Evolutionary conservation across 2,329 filamentous ascomycete genomes (phyloP).

Genomic region (Sclerotinia trifoliorum): DNA sequence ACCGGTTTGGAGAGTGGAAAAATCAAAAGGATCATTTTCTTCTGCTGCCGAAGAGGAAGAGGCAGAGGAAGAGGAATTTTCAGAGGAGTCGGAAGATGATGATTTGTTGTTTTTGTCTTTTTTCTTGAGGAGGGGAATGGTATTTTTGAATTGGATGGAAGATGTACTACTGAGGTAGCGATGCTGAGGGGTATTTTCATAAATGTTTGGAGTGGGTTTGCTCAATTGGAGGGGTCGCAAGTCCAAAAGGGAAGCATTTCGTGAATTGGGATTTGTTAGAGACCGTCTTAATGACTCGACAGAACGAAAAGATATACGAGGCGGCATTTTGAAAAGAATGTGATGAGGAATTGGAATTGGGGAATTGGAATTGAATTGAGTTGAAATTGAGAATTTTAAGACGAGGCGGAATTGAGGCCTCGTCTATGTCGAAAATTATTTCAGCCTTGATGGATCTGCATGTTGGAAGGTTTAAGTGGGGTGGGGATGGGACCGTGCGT

Average conservation of each 20-base stretch:
- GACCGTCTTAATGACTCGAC: background rate
- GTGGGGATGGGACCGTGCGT: background rate
- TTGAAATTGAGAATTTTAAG: constrained; percentile 19
- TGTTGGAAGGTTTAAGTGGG: background rate
- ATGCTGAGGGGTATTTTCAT: background rate
- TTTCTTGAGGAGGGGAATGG: constrained; percentile 31
- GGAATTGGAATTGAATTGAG: background rate
- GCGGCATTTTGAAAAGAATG: background rate
- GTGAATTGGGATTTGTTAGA: background rate
- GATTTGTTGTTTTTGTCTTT: constrained; percentile 30
- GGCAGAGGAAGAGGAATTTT: constrained; percentile 20
- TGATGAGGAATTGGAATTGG: background rate
- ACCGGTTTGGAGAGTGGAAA: constrained; percentile 54
- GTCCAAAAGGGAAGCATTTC: background rate
- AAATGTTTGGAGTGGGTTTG: background rate
- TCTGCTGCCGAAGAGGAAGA: constrained; percentile 12
- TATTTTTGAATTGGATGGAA: constrained; percentile 25
- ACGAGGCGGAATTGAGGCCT: constrained; percentile 26
- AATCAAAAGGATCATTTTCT: constrained; percentile 56
- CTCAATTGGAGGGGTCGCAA: background rate
- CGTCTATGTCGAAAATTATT: constrained; percentile 11
- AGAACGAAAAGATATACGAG: background rate
- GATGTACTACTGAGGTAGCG: constrained; percentile 11
- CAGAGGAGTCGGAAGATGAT: background rate
- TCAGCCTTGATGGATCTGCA: constrained; percentile 24